Percentiles rank a stretch among this genome's conserved stretches.
phyloP scores from a whole-genome alignment of 1,284 basidiomycete genomes.

The Naganishia liquefaciens region DNA sequence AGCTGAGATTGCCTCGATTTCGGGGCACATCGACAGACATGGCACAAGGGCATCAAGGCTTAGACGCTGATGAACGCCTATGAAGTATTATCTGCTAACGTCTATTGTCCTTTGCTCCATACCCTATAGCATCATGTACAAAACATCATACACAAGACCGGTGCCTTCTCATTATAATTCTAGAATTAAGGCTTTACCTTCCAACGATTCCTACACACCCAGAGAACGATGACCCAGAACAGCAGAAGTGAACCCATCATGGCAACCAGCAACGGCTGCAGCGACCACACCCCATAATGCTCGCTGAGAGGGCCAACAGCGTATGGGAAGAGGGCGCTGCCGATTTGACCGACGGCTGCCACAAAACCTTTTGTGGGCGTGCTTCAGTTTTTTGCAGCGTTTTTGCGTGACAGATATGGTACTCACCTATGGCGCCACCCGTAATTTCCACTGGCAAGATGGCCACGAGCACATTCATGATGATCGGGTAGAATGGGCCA shows the following conservation, averaged over 20 bases:
- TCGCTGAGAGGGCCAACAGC: conserved; percentile 24
- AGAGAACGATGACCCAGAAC: conserved; percentile 20
- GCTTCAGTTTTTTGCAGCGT: background rate
- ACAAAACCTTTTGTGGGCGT: conserved; percentile 5
- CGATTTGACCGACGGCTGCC: conserved; percentile 29
- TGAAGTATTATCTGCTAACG: background rate
- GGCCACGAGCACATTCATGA: conserved; percentile 31
- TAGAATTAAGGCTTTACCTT: conserved; percentile 9
- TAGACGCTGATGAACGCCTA: too few species aligned
- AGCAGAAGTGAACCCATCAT: conserved; percentile 18
- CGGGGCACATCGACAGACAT: too few species aligned
- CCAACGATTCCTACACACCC: conserved; percentile 20
- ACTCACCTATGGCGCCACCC: conserved; percentile 29
- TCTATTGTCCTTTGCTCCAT: background rate
- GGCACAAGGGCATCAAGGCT: too few species aligned
- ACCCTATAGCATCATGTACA: too few species aligned
- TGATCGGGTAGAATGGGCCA: conserved; percentile 33
- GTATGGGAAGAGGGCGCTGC: conserved; percentile 30
- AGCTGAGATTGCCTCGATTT: too few species aligned
- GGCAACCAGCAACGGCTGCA: conserved; percentile 27
- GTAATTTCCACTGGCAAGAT: conserved; percentile 23
- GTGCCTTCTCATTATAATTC: background rate
- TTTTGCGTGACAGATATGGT: background rate
- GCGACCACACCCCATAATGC: conserved; percentile 22
- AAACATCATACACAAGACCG: too few species aligned